Base-by-base conservation (phyloP, 176 grass and related monocot genomes). In the Cenchrus americanus region DNA sequence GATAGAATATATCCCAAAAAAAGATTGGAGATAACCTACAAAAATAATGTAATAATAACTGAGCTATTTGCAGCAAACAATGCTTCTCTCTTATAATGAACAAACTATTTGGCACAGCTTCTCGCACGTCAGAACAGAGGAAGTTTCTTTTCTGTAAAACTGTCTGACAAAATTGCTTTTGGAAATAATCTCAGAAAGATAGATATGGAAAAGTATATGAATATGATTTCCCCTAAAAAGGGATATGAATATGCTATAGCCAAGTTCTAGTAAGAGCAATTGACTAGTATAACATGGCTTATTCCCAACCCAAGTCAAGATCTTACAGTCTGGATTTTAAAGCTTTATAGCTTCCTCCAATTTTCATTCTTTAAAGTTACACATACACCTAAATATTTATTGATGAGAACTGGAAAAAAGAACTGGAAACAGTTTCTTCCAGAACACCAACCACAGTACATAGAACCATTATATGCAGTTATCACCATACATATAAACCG, bases 1-100 rank as follows among this genome's bases (percentile, higher is more conserved):
- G 66, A 96, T 69, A 24, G 93, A 89, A 72, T 84, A 91, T 79
- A 96, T 26, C 43, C 90, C 88, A 24, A 96, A 96, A 52, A 86
- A 37, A 4, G 87, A 90, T 75, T 96, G 93, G 13, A 96, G 52
- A 72, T 82, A 91, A 50, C 86, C 93, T 90, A 64, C 14, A 79
- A 24, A 85, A 22, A 82, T 18, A 22, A 79, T 1, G 0, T 52
- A 17, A 40, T 52, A 41, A 40, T 40, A 61, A 59, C 12, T 40
- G 5, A 78, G 37, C 5, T 60, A 15, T 47, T 73, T 70, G 42
- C 1, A 40, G 19, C 2, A 19, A 66, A 76, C 7, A 66, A 15
- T 19, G 21, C 58, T 14, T 52, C 27, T 66, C 47, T 10, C 12
- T 64, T 54, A 64, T 24, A 65, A 65, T 75, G 59, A 66, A 21